phyloP scores from a whole-genome alignment of 2,329 filamentous ascomycete genomes.

The Coniochaeta sp. region DNA sequence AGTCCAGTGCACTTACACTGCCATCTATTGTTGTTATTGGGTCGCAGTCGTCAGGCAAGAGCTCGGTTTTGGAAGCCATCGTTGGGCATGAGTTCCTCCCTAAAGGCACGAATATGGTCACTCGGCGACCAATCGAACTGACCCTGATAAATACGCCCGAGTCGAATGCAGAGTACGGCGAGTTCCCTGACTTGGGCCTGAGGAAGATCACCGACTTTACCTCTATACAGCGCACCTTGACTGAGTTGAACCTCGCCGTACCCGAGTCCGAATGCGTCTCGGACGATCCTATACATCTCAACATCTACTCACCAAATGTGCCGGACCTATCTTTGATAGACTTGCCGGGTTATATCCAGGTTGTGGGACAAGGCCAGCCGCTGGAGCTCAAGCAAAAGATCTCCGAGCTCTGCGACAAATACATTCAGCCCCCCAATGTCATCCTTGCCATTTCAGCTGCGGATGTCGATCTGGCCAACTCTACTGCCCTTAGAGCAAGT shows the following conservation, averaged over 20 bases:
- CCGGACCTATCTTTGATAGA: constrained; percentile 95
- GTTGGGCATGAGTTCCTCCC: constrained; percentile 97
- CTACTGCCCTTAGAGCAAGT: constrained; percentile 82
- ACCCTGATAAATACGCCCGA: constrained; percentile 93
- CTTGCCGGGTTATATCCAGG: constrained; percentile 94
- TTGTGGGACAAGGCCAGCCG: constrained; percentile 85
- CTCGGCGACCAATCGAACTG: constrained; percentile 87
- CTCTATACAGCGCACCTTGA: constrained; percentile 87
- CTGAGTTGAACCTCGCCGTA: constrained; percentile 89
- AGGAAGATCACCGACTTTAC: constrained; percentile 88
- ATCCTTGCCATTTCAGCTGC: constrained; percentile 96
- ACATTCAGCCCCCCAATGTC: constrained; percentile 92
- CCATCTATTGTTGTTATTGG: constrained; percentile 99
- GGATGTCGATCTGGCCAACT: constrained; percentile 95
- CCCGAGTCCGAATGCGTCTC: constrained; percentile 87
- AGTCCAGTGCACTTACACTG: constrained; percentile 79
- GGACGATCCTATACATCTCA: constrained; percentile 92
- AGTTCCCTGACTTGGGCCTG: constrained; percentile 87
- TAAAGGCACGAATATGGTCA: constrained; percentile 99
- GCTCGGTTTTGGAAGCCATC: constrained; percentile 91
- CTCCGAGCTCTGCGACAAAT: constrained; percentile 92
- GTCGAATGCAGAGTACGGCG: constrained; percentile 81
- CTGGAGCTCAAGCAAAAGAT: constrained; percentile 92
- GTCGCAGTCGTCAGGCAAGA: constrained; percentile 97
- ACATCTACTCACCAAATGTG: constrained; percentile 91